Conservation (phyloP, 768 basidiomycete species). For the Paxillus rubicundulus region DNA sequence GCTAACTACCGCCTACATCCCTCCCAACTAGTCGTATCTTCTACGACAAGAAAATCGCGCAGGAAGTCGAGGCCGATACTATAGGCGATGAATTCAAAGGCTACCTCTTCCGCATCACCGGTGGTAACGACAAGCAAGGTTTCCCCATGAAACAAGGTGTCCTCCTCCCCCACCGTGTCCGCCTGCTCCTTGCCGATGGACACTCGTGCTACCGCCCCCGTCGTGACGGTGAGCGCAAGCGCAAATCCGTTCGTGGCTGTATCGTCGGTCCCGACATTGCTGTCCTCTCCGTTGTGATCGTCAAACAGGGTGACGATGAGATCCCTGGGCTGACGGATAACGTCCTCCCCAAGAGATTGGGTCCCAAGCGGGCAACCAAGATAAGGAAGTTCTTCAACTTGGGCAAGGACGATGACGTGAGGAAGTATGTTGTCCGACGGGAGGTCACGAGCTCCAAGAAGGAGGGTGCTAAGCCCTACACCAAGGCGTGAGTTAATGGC, state of each 20-base stretch:
- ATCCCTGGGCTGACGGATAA: constrained; percentile 90
- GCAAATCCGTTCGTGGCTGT: constrained; percentile 98
- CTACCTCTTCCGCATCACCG: constrained; percentile 94
- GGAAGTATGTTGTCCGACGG: constrained; percentile 93
- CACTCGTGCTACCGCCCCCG: constrained; percentile 97
- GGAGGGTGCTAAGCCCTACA: constrained; percentile 87
- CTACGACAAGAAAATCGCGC: constrained; percentile 95
- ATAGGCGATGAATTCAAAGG: constrained; percentile 97
- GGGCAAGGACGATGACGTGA: constrained; percentile 96
- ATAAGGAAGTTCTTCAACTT: constrained; percentile 98
- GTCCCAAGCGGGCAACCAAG: constrained; percentile 97
- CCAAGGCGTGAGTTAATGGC: constrained; percentile 96
- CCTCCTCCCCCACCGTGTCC: constrained; percentile 89
- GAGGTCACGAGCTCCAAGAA: constrained; percentile 91
- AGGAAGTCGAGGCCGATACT: constrained; percentile 89
- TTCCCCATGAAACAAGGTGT: constrained; percentile 99
- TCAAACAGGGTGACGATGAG: constrained; percentile 92
- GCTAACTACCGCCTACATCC: neutral
- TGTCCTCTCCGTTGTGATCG: constrained; percentile 89
- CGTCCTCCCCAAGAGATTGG: constrained; percentile 91
- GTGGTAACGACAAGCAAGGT: constrained; percentile 98
- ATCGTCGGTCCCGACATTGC: constrained; percentile 97
- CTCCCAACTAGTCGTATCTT: constrained; percentile 73
- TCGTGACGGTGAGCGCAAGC: constrained; percentile 93
- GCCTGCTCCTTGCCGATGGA: constrained; percentile 89